Evolutionary conservation across 148 eudicot species (phyloP).

Genomic region (Rhododendron kiyosumense): DNA sequence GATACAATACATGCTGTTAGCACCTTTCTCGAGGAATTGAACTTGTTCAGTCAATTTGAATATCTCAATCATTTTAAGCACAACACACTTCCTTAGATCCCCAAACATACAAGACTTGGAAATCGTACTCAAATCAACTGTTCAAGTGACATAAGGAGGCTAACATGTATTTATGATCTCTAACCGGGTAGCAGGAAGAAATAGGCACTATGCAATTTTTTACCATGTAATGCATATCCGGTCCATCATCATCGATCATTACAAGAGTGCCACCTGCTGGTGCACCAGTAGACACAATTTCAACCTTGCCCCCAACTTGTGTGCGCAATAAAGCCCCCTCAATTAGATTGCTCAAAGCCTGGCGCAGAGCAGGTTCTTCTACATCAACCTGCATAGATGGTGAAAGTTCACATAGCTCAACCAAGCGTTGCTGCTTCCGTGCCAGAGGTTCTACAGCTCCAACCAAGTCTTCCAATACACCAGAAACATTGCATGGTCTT

Average conservation of each 20-base stretch:
- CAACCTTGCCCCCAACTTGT: conserved; percentile 71
- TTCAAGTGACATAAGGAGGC: neutral
- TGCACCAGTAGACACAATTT: conserved; percentile 67
- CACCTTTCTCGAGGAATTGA: neutral
- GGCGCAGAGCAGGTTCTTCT: conserved; percentile 89
- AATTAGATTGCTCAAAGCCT: conserved; percentile 87
- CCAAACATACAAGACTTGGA: neutral
- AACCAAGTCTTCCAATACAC: conserved; percentile 70
- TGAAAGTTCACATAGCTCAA: conserved; percentile 52
- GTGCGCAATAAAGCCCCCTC: conserved; percentile 92
- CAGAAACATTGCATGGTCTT: conserved; percentile 86
- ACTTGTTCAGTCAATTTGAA: neutral
- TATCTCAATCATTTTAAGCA: neutral
- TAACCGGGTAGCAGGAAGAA: neutral
- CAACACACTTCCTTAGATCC: neutral
- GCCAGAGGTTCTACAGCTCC: conserved; percentile 88
- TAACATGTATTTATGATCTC: neutral
- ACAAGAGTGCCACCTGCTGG: conserved; percentile 96
- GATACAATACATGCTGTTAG: neutral
- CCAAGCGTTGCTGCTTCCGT: conserved; percentile 54
- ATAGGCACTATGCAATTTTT: neutral
- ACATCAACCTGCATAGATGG: conserved; percentile 52
- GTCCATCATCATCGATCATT: conserved; percentile 92
- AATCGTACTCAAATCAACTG: neutral
- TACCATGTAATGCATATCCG: conserved; percentile 99